These are phyloP conservation scores for Erigeron philadelphicus DNA, from an alignment of 140 eudicot genomes.

Conservation along the genomic window DNA sequence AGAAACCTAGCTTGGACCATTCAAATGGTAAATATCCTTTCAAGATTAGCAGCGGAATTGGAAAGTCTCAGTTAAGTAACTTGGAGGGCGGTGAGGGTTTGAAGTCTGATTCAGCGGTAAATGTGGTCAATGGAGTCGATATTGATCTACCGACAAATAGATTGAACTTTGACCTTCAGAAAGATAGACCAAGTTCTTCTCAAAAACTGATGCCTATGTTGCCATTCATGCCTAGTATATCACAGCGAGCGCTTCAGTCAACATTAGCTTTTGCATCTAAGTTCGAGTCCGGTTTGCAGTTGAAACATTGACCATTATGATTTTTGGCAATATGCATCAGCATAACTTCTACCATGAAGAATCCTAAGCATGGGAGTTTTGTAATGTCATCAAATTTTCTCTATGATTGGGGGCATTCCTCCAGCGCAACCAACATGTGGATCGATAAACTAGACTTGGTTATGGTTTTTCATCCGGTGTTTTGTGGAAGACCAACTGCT, in stretches of 20 bases:
- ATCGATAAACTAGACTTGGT: not conserved
- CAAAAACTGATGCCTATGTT: constrained; percentile 32
- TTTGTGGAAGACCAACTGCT: not conserved
- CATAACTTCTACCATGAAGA: not conserved
- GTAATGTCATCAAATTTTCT: not conserved
- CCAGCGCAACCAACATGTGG: not conserved
- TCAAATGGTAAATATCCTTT: constrained; percentile 18
- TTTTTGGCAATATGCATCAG: not conserved
- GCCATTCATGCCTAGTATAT: constrained; percentile 43
- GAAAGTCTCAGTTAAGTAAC: constrained; percentile 25
- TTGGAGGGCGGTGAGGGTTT: constrained; percentile 7
- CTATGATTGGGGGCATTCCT: not conserved
- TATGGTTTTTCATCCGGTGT: not conserved
- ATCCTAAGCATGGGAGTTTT: not conserved
- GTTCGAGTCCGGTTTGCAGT: constrained; percentile 42
- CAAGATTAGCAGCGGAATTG: constrained; percentile 19
- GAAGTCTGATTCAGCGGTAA: constrained; percentile 21
- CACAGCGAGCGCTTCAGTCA: constrained; percentile 49
- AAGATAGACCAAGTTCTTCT: constrained; percentile 24
- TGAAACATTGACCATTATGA: not conserved
- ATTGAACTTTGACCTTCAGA: not conserved
- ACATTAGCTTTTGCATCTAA: constrained; percentile 63
- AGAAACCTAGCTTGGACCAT: constrained; percentile 22
- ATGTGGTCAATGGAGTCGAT: constrained; percentile 24
- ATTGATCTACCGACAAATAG: too few relatives aligned